Conservation (phyloP, 2,329 filamentous ascomycete species). For the Xylaria multiplex region DNA sequence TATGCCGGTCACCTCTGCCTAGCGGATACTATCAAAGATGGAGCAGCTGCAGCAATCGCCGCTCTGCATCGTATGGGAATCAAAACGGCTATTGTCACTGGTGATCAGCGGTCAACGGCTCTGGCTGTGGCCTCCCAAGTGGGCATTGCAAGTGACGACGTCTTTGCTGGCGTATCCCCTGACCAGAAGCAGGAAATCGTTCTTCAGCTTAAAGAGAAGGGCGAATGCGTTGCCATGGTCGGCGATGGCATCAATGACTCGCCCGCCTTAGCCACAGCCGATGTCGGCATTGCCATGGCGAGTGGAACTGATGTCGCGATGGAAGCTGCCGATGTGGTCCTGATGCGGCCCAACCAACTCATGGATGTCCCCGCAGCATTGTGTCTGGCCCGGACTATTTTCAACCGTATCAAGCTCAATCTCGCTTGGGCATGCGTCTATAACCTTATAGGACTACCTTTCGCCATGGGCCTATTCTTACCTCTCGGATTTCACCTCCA, state of each 20-base stretch:
- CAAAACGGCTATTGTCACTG: slow-evolving; percentile 90
- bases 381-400: slow-evolving; percentile 83
- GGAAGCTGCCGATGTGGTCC: slow-evolving; percentile 94
- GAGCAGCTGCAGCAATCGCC: slow-evolving; percentile 80
- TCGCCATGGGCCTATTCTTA: slow-evolving; percentile 96
- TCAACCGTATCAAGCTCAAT: slow-evolving; percentile 92
- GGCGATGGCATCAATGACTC: slow-evolving; percentile 99
- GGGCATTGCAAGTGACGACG: slow-evolving; percentile 78
- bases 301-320: slow-evolving; percentile 96
- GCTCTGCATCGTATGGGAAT: slow-evolving; percentile 88
- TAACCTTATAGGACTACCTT: slow-evolving; percentile 89
- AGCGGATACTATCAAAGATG: slow-evolving; percentile 90
- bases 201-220: slow-evolving; percentile 75
- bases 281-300: slow-evolving; percentile 91
- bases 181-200: slow-evolving; percentile 92
- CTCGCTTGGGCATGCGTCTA: slow-evolving; percentile 92
- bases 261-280: slow-evolving; percentile 89
- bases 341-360: slow-evolving; percentile 92
- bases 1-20: slow-evolving; percentile 87
- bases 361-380: slow-evolving; percentile 92
- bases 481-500: slow-evolving; percentile 89
- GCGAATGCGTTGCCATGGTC: slow-evolving; percentile 91
- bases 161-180: slow-evolving; percentile 88
- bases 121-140: slow-evolving; percentile 83
- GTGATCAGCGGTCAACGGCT: slow-evolving; percentile 87